These are phyloP conservation scores for Ustilago loliicola DNA, from an alignment of 1,284 basidiomycete genomes.

Conservation along the genomic window DNA sequence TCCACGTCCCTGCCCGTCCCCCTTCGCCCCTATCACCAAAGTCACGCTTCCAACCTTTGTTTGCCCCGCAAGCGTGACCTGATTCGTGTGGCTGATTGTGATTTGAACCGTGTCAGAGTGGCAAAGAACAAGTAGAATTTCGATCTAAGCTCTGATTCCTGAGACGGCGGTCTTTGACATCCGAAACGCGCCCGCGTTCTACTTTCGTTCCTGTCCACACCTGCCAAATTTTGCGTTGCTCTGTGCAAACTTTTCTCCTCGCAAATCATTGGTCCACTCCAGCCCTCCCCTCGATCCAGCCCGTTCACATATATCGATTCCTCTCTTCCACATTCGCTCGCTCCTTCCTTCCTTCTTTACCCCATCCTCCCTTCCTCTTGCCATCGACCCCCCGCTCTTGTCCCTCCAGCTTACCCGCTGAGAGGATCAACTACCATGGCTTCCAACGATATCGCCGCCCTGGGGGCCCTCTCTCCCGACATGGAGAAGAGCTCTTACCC, in stretches of 20 bases:
- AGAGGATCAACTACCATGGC: constrained; percentile 17
- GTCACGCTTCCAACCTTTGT: not conserved
- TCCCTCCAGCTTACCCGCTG: not conserved
- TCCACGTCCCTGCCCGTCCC: not conserved
- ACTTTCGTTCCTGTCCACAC: not conserved
- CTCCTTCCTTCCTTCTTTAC: constrained; percentile 1
- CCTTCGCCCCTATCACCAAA: not conserved
- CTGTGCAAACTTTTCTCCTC: constrained; percentile 21
- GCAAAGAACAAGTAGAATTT: not conserved
- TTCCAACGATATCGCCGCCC: constrained; percentile 18
- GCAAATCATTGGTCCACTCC: constrained; percentile 17
- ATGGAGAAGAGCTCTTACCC: constrained; percentile 37
- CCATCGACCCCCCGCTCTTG: not conserved
- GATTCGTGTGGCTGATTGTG: not conserved
- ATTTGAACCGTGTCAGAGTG: not conserved
- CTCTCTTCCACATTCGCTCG: not conserved
- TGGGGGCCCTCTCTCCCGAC: constrained; percentile 22
- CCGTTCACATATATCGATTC: constrained; percentile 25
- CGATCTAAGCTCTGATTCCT: not conserved
- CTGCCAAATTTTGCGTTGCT: constrained; percentile 11
- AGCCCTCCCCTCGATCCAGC: constrained; percentile 3
- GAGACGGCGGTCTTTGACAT: constrained; percentile 5
- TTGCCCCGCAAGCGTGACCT: not conserved
- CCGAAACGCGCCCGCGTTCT: not conserved
- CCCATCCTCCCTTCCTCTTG: not conserved